Conservation (phyloP, 202 grass and related monocot genomes). For the Musa balbisiana region DNA sequence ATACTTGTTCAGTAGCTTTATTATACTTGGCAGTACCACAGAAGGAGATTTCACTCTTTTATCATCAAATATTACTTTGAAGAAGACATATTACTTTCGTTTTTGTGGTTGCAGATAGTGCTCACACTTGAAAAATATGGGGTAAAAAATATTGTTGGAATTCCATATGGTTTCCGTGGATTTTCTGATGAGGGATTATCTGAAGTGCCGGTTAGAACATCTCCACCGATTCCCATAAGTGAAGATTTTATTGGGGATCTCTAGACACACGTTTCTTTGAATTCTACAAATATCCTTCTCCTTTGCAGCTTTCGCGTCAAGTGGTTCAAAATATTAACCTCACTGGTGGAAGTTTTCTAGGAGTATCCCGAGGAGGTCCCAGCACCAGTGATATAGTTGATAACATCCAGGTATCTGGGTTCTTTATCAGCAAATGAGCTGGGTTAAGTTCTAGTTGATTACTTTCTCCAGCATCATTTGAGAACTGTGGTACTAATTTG, state of each 20-base stretch:
- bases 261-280: neutral
- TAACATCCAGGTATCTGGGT: slow-evolving; percentile 72
- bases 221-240: neutral
- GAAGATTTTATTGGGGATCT: neutral
- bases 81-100: slow-evolving; percentile 3
- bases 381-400: slow-evolving; percentile 75
- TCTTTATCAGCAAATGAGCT: neutral
- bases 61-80: neutral
- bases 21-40: neutral
- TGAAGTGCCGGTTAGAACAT: slow-evolving; percentile 65
- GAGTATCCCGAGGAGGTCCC: slow-evolving; percentile 76
- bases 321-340: slow-evolving; percentile 94
- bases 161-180: slow-evolving; percentile 83
- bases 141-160: slow-evolving; percentile 92
- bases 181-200: slow-evolving; percentile 74
- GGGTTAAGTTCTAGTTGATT: neutral
- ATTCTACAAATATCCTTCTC: slow-evolving; percentile 5
- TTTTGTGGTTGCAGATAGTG: slow-evolving; percentile 64
- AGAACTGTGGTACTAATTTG: neutral
- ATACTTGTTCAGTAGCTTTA: neutral
- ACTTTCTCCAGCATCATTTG: neutral
- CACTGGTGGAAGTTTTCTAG: slow-evolving; percentile 78
- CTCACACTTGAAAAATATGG: slow-evolving; percentile 96
- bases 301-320: slow-evolving; percentile 63
- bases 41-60: slow-evolving; percentile 6